Conservation (phyloP, 495 filamentous ascomycete species). For the Neurospora africana region DNA sequence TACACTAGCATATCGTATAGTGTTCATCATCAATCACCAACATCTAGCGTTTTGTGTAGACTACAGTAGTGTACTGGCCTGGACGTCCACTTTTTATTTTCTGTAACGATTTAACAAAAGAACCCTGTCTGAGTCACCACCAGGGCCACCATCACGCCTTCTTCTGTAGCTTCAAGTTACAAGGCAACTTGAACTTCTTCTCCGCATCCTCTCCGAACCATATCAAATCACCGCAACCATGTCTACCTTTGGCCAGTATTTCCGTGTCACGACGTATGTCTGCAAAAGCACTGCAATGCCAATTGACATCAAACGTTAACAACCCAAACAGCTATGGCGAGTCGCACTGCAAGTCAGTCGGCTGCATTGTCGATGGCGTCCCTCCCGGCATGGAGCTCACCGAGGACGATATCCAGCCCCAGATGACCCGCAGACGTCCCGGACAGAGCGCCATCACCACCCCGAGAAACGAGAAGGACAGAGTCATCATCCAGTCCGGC, state of each 20-base stretch:
- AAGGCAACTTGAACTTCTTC: not conserved
- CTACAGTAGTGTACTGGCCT: not conserved
- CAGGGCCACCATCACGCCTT: not conserved
- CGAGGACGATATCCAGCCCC: conserved; percentile 86
- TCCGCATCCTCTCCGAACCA: not conserved
- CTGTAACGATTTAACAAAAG: not conserved
- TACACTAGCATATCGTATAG: not conserved
- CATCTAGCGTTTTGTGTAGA: not conserved
- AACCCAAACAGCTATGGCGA: conserved; percentile 61
- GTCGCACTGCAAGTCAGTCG: conserved; percentile 83
- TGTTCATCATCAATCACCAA: not conserved
- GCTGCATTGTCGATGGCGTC: conserved; percentile 78
- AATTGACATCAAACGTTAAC: conserved; percentile 8
- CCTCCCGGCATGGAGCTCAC: conserved; percentile 84
- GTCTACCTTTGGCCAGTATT: conserved; percentile 87
- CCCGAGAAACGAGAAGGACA: conserved; percentile 86
- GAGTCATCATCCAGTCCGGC: conserved; percentile 85
- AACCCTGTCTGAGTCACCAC: not conserved
- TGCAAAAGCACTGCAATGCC: not conserved
- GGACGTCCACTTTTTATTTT: not conserved
- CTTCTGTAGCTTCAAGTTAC: not conserved
- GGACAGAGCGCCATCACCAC: conserved; percentile 88
- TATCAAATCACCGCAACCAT: conserved; percentile 32
- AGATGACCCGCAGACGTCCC: conserved; percentile 83
- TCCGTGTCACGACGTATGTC: conserved; percentile 74